Base-by-base conservation (phyloP, 78 protist genomes). In the Chrysochromulina tobinii region DNA sequence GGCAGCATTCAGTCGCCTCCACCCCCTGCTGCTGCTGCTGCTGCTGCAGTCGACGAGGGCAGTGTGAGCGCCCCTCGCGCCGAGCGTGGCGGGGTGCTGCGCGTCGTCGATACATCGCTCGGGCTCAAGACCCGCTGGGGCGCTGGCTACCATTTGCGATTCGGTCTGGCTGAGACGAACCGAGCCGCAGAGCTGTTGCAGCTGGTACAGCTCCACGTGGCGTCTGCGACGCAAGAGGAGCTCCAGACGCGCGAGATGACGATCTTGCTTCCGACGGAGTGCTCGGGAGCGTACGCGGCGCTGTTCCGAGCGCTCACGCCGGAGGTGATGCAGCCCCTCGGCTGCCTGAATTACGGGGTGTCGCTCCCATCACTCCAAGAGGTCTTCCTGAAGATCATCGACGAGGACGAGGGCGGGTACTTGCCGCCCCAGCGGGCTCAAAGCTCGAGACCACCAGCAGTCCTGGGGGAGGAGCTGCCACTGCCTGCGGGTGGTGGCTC, bases 351-450 rank as follows among this genome's bases (percentile, higher is more conserved):
- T 23, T 94, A 58, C 90, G 3, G 66, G 27, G 25, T 94, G 64
- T 68, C 88, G 50, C 77, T 88, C 86, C 83, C 96, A 6, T 25
- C 96, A 3, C 68, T 94, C 27, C 95, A 94, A 85, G 88, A 94
- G 89, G 96, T 94, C 53, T 94, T 94, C 79, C 20, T 87, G 21
- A 84, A 64, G 48, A 51, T 92, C 68, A 15, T 15, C 8, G 48
- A 5, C 64, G 12, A 59, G 64, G 64, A 12, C 23, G 64, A 7
- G 64, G 64, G 64, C 23, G 64, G 64, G 64, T 59, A 59, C 64
- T 59, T 59, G 64, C 23, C 7, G 64, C 7, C 64, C 23, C 64
- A 59, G 64, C 23, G 64, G 38, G 38, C 38, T 38, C 38, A 38
- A 38, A 38, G 38, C 38, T 38, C 38, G 38, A 38, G 38, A 38